phyloP scores from a whole-genome alignment of 2,329 filamentous ascomycete species.

The Pseudogymnoascus verrucosus region DNA sequence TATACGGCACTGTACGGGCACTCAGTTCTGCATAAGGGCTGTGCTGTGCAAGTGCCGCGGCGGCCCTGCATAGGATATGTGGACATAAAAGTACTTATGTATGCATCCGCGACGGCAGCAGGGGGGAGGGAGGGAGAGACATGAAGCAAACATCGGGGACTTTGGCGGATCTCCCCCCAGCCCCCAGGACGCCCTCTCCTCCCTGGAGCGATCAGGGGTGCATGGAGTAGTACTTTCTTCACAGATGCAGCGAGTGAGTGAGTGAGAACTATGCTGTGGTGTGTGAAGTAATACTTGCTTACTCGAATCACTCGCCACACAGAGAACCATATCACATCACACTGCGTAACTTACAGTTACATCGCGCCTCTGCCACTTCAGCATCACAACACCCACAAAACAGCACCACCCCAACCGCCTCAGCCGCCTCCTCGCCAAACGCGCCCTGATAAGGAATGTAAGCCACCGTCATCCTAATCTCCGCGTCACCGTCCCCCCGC shows the following conservation, averaged over 20 bases:
- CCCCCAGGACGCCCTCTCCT: neutral
- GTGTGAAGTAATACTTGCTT: neutral
- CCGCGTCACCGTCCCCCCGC: neutral
- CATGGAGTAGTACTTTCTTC: neutral
- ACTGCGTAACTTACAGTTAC: neutral
- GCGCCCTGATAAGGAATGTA: neutral
- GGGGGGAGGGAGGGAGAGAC: neutral
- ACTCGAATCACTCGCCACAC: neutral
- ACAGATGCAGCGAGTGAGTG: neutral
- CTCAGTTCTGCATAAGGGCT: neutral
- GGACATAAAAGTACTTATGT: neutral
- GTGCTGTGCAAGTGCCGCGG: neutral
- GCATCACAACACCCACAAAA: neutral
- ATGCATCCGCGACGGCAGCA: neutral
- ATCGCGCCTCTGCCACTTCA: neutral
- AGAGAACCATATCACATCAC: neutral
- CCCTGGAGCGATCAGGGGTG: slow-evolving; percentile 2
- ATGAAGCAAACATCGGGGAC: slow-evolving; percentile 2
- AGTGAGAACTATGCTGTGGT: neutral
- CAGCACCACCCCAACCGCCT: neutral
- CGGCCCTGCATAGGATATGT: neutral
- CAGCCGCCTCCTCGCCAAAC: neutral
- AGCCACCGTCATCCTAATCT: neutral
- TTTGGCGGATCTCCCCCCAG: neutral
- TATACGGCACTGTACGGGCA: neutral